Conservation (phyloP, 352 stramenopile species). For the Globisporangium spiculum region DNA sequence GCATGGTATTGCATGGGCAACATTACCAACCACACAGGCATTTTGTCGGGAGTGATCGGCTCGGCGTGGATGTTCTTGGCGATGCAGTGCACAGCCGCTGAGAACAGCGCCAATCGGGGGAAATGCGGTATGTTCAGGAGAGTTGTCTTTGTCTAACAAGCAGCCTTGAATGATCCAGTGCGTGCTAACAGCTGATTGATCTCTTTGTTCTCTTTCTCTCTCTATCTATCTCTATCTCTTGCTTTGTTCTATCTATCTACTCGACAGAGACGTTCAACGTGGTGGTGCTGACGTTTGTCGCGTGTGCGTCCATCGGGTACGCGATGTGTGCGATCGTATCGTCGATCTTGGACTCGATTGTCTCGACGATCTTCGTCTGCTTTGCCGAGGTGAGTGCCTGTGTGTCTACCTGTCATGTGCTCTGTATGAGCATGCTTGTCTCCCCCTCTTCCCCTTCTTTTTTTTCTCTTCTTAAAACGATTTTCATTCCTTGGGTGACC, state of each 20-base stretch:
- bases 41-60: slow-evolving; percentile 67
- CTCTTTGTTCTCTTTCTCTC: neutral
- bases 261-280: slow-evolving; percentile 82
- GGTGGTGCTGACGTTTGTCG: slow-evolving; percentile 70
- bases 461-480: neutral
- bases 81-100: slow-evolving; percentile 58
- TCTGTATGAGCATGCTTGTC: neutral
- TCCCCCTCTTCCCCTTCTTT: neutral
- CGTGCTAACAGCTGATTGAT: neutral
- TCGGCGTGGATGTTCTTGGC: slow-evolving; percentile 70
- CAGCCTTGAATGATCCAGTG: neutral
- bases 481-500: neutral
- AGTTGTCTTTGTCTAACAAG: neutral
- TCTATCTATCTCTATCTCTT: neutral
- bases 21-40: slow-evolving; percentile 30
- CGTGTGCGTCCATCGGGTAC: slow-evolving; percentile 72
- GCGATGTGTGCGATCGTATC: slow-evolving; percentile 85
- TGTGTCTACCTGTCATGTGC: neutral
- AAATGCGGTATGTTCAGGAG: slow-evolving; percentile 58
- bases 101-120: slow-evolving; percentile 29
- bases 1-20: neutral
- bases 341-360: slow-evolving; percentile 80
- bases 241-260: slow-evolving; percentile 10
- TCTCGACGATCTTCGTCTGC: slow-evolving; percentile 86
- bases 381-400: slow-evolving; percentile 71